phyloP scores from a whole-genome alignment of 371 early-diverging fungal species.

The Rhizopus sp. region DNA sequence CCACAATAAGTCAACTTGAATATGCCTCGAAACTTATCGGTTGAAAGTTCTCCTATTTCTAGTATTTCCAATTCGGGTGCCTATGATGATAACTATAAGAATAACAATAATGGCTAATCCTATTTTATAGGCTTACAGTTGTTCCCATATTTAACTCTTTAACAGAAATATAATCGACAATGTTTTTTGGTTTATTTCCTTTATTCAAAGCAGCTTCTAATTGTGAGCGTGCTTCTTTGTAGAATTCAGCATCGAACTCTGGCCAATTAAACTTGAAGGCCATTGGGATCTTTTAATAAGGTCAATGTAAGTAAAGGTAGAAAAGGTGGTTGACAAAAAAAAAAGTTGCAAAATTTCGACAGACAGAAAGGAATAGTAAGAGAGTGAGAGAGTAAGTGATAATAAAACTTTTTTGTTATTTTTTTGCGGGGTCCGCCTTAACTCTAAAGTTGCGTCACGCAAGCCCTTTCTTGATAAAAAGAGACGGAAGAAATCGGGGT shows the following conservation, averaged over 20 bases:
- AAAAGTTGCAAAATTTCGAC: too few relatives aligned
- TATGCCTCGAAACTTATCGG: constrained; percentile 93
- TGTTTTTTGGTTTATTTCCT: constrained; percentile 86
- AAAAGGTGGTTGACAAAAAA: too few relatives aligned
- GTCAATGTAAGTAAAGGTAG: too few relatives aligned
- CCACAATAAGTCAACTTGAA: constrained; percentile 93
- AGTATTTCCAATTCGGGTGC: constrained; percentile 96
- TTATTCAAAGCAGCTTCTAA: constrained; percentile 92
- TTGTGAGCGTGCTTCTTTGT: constrained; percentile 77
- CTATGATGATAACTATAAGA: constrained; percentile 33
- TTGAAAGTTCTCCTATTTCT: constrained; percentile 93
- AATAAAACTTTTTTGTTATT: too few relatives aligned
- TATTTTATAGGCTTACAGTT: constrained; percentile 51
- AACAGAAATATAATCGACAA: constrained; percentile 88
- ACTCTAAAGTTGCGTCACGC: too few relatives aligned
- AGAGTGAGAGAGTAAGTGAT: too few relatives aligned
- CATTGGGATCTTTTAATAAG: constrained; percentile 53
- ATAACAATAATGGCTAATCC: neutral
- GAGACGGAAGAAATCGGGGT: too few relatives aligned
- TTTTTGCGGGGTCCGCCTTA: too few relatives aligned
- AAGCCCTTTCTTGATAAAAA: too few relatives aligned
- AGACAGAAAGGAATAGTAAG: too few relatives aligned
- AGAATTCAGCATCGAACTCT: constrained; percentile 81
- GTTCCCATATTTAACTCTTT: constrained; percentile 96
- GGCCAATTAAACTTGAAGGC: constrained; percentile 97